Evolutionary conservation across 192 early-diverging fungal species (phyloP).

Genomic region (Fimicolochytrium jonesii): DNA sequence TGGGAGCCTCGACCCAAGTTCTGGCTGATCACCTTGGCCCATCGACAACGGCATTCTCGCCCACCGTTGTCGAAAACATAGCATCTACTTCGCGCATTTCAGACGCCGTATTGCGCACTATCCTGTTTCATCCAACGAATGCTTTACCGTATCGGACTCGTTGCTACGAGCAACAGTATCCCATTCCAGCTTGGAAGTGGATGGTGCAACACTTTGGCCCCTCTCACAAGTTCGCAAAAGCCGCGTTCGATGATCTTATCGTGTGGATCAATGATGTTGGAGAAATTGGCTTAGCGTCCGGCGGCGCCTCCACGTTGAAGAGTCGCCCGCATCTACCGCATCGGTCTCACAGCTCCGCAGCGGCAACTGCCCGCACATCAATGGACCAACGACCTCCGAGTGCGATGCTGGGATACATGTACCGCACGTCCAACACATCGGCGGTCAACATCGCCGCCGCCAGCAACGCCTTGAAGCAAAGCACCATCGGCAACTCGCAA

Average conservation of each 20-base stretch:
- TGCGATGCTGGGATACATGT: too few species aligned
- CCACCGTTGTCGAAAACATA: neutral
- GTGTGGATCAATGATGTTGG: conserved; percentile 9
- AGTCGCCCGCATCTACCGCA: too few species aligned
- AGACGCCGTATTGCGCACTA: neutral
- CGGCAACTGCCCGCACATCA: too few species aligned
- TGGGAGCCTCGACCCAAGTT: neutral
- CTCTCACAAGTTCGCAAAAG: neutral
- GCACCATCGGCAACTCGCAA: too few species aligned
- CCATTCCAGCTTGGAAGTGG: conserved; percentile 12
- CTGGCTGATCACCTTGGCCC: conserved; percentile 5
- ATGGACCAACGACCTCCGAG: too few species aligned
- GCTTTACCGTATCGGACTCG: conserved; percentile 13
- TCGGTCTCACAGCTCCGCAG: too few species aligned
- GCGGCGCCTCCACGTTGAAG: too few species aligned
- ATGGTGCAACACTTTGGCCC: conserved; percentile 10
- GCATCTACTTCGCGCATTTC: neutral
- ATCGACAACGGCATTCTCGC: neutral
- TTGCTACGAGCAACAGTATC: conserved; percentile 21
- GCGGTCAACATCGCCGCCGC: too few species aligned
- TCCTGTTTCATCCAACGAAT: conserved; percentile 8
- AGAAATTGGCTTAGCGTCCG: too few species aligned
- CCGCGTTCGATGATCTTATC: conserved; percentile 13
- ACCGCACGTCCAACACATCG: too few species aligned
- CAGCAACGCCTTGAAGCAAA: too few species aligned